Evolutionary conservation across 805 yeast genomes (phyloP).

Genomic region (Komagataella kurtzmanii): DNA sequence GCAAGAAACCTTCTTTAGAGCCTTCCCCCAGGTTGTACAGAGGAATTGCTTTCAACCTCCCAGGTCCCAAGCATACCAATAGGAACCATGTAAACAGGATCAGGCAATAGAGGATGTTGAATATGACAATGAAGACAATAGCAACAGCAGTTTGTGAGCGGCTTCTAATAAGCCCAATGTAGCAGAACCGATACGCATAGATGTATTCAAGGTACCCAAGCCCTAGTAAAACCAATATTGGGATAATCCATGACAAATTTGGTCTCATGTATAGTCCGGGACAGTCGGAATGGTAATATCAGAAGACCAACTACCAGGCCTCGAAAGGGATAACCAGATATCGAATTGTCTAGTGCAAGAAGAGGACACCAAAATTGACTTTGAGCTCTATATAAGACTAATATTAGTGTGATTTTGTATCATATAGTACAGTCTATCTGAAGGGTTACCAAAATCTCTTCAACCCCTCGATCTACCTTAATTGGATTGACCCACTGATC

Average conservation of each 20-base stretch:
- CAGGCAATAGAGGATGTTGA: constrained; percentile 13
- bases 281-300: background rate
- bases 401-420: constrained; percentile 13
- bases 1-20: constrained; percentile 9
- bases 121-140: constrained; percentile 18
- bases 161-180: constrained; percentile 23
- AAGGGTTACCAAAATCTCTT: too few relatives aligned
- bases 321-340: background rate
- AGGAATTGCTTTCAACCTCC: constrained; percentile 26
- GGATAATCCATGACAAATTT: background rate
- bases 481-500: background rate
- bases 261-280: background rate
- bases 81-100: constrained; percentile 28
- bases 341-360: too few relatives aligned
- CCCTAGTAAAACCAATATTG: constrained; percentile 5
- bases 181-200: constrained; percentile 15
- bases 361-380: background rate
- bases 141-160: constrained; percentile 20
- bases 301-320: background rate
- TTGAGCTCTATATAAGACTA: constrained; percentile 96
- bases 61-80: constrained; percentile 43
- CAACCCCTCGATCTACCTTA: background rate
- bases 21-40: constrained; percentile 14
- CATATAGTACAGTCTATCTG: too few relatives aligned
- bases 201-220: constrained; percentile 15